Percentiles rank a stretch among this genome's conserved stretches.
Evolutionary conservation across 2,329 filamentous ascomycete species (phyloP).

Genomic region (Ophiostoma piceae): DNA sequence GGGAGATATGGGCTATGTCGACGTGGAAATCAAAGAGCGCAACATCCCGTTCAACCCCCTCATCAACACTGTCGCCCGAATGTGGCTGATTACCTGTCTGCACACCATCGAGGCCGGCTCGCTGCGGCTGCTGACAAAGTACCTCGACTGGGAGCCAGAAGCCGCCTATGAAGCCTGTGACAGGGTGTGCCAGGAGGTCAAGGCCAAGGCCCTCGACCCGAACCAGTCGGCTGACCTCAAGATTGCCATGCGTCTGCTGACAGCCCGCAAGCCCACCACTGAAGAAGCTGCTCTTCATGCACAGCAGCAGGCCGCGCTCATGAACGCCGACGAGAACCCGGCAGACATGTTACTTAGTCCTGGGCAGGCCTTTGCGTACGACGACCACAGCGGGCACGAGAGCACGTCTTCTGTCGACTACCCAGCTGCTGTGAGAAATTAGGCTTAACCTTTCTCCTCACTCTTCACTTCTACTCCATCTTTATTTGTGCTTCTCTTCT

Average conservation of each 20-base stretch:
- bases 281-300: conserved; percentile 20
- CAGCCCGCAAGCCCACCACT: conserved; percentile 45
- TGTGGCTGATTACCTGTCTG: conserved; percentile 41
- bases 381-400: conserved; percentile 22
- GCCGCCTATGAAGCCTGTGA: conserved; percentile 46
- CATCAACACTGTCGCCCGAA: conserved; percentile 40
- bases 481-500: neutral
- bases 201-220: conserved; percentile 44
- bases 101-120: conserved; percentile 42
- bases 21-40: conserved; percentile 40
- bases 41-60: conserved; percentile 44
- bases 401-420: conserved; percentile 19
- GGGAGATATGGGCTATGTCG: conserved; percentile 41
- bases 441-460: neutral
- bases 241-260: conserved; percentile 45
- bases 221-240: conserved; percentile 37
- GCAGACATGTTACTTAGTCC: neutral
- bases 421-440: neutral
- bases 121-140: conserved; percentile 48
- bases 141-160: conserved; percentile 49
- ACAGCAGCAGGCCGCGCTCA: neutral
- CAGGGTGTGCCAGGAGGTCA: conserved; percentile 45
- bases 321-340: neutral
- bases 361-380: neutral
- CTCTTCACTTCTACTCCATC: neutral